Evolutionary conservation across 75 land plant species (phyloP).

Genomic region (Cupressus sempervirens): DNA sequence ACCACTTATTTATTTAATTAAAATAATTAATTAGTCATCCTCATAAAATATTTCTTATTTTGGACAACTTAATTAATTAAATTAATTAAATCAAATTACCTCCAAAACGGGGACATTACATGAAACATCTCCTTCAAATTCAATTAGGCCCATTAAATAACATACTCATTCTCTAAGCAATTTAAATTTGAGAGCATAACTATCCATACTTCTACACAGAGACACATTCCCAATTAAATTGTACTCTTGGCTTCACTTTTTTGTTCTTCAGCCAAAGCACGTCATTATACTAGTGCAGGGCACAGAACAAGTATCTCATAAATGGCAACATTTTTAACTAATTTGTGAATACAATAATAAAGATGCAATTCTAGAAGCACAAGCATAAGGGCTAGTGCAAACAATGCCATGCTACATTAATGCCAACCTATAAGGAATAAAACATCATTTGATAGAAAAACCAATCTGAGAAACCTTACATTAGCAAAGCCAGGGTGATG

Average conservation of each 20-base stretch:
- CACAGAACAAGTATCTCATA: background rate
- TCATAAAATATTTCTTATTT: too few relatives aligned
- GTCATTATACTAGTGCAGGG: too few relatives aligned
- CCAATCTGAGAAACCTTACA: constrained; percentile 5
- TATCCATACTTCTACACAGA: background rate
- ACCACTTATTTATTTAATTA: too few relatives aligned
- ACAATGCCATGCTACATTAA: background rate
- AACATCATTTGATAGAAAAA: background rate
- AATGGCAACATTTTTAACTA: background rate
- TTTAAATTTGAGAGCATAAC: background rate
- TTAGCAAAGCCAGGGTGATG: constrained; percentile 2
- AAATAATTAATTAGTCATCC: too few relatives aligned
- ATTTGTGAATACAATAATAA: background rate
- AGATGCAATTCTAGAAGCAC: background rate
- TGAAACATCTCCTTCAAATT: background rate
- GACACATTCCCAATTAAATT: background rate
- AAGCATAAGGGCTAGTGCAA: background rate
- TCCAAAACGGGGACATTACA: too few relatives aligned
- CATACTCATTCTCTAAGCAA: background rate
- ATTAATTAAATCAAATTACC: too few relatives aligned
- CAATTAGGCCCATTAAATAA: background rate
- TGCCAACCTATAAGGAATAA: background rate
- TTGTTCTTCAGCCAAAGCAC: background rate
- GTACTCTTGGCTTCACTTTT: background rate
- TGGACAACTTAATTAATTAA: too few relatives aligned